Evolutionary conservation across 495 filamentous ascomycete species (phyloP), one percentile per base, ranked within the genome.

Genomic region (Penicillium bovifimosum): DNA sequence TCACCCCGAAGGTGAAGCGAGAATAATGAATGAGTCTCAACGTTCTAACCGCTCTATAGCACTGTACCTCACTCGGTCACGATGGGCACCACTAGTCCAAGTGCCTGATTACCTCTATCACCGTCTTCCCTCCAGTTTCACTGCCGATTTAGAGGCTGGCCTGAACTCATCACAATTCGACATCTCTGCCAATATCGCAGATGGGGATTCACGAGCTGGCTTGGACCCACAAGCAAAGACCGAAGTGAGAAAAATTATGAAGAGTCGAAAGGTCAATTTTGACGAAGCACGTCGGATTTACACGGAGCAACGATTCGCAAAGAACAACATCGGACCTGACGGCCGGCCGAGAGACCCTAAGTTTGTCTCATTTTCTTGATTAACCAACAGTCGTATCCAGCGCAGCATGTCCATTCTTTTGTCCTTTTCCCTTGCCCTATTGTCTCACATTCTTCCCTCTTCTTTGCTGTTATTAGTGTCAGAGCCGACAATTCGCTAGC

Each of bases 301-400:
- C 61, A 91, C 87, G 61, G 84, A 95, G 75, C 81, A 88, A 54
- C 76, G 85, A 54, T 93, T 98, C 62, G 79, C 79, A 58, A 88
- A 83, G 64, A 89, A 95, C 61, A 86, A 86, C 48, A 96, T 98
- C 62, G 91, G 83, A 9, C 75, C 85, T 13, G 95, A 97, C 68
- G 93, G 95, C 31, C 71, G 82, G 61, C 93, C 93, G 44, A 82
- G 83, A 66, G 93, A 96, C 78, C 90, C 90, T 50, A 96, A 95
- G 75, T 95, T 95, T 64, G 89, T 96, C 9, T 91, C 87, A 49
- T 96, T 96, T 69, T 93, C 88, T 24, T 95, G 60, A 76, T 41
- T 28, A 26, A 13, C 35, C 44, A 18, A 9, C 28, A 34, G 14
- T 17, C 40, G 33, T 43, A 28, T 33, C 41, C 20, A 2, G 14